phyloP scores from a whole-genome alignment of 306 rosid genomes.

The Pyrus bretschneideri region DNA sequence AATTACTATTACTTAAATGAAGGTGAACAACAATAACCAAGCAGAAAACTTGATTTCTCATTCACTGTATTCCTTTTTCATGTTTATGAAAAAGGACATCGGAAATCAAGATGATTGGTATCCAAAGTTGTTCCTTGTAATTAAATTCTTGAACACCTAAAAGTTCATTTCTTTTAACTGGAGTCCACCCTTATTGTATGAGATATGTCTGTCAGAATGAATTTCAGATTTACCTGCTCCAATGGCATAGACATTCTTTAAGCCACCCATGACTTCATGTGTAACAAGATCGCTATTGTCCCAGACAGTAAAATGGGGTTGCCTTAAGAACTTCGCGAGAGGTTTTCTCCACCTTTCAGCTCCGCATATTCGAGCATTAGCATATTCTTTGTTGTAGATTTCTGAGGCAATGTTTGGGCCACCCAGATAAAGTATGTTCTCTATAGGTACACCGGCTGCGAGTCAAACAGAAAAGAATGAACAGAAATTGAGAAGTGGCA shows the following conservation, averaged over 20 bases:
- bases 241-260: slow-evolving; percentile 92
- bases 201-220: neutral
- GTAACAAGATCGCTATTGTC: slow-evolving; percentile 91
- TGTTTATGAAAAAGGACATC: neutral
- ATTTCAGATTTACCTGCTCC: slow-evolving; percentile 65
- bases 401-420: slow-evolving; percentile 96
- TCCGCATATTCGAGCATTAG: slow-evolving; percentile 96
- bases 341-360: slow-evolving; percentile 92
- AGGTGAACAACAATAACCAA: neutral
- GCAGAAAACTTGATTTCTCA: neutral
- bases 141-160: neutral
- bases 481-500: neutral
- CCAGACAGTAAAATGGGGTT: slow-evolving; percentile 88
- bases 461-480: neutral
- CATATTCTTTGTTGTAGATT: slow-evolving; percentile 86
- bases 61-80: too few species aligned
- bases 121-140: neutral
- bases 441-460: slow-evolving; percentile 74
- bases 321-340: slow-evolving; percentile 76
- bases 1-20: too few species aligned
- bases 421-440: slow-evolving; percentile 88
- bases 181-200: neutral
- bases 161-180: neutral
- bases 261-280: slow-evolving; percentile 98
- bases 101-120: neutral